Base-by-base conservation (phyloP, 164 flowering plant species). In the Macadamia tetraphylla region DNA sequence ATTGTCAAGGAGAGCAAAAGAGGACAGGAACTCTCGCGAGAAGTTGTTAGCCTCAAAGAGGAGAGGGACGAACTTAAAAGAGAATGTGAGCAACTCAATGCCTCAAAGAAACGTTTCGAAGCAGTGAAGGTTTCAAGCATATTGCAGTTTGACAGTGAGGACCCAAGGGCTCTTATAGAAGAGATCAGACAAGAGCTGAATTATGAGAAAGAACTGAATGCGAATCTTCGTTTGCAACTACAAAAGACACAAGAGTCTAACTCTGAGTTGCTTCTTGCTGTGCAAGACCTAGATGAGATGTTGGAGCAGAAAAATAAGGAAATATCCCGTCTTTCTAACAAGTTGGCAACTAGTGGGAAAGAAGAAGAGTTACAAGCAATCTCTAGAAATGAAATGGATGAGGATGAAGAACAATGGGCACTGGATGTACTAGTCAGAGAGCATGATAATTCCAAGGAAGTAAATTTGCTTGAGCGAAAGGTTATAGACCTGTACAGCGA, bases 211-310 rank as follows among this genome's bases (percentile, higher is more conserved):
- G 86, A 87, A 40, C 68, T 81, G 55, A 87, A 85, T 78, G 70
- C 82, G 42, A 80, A 88, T 78, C 94, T 94, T 51, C 82, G 81
- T 60, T 61, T 92, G 63, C 98, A 90, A 63, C 78, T 94, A 63
- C 90, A 89, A 76, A 92, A 90, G 79, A 92, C 92, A 11, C 98
- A 92, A 74, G 96, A 94, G 57, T 85, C 99, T 9, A 94, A 94
- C 73, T 55, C 85, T 1, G 97, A 92, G 77, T 70, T 94, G 74
- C 78, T 92, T 73, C 91, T 94, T 65, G 91, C 88, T 55, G 86
- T 88, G 43, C 81, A 73, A 56, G 90, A 88, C 72, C 81, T 86
- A 6, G 90, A 88, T 43, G 85, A 82, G 65, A 79, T 85, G 81
- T 63, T 88, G 71, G 85, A 83, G 62, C 77, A 77, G 72, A 83